phyloP scores from a whole-genome alignment of 352 stramenopile species.

The Achlya hypogyna region DNA sequence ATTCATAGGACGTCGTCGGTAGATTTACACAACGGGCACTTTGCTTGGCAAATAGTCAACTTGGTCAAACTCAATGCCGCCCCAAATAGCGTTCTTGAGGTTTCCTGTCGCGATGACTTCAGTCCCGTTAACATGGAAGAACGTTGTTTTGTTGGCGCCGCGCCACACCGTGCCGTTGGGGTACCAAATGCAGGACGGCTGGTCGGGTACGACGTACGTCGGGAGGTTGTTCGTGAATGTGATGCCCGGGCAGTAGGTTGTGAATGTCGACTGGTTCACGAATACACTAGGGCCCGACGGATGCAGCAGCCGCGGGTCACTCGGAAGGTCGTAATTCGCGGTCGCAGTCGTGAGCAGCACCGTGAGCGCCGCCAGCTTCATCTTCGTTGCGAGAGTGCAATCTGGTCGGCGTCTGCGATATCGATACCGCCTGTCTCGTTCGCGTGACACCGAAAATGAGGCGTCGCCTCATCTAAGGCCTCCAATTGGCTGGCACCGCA shows the following conservation, averaged over 20 bases:
- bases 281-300: too few relatives aligned
- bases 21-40: neutral
- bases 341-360: neutral
- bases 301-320: neutral
- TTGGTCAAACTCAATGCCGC: conserved; percentile 1
- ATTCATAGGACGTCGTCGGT: neutral
- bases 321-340: neutral
- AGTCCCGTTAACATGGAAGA: neutral
- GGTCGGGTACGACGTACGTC: neutral
- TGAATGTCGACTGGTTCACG: conserved; percentile 7
- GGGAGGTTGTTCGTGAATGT: neutral
- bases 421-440: neutral
- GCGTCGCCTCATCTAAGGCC: too few relatives aligned
- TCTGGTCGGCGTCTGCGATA: neutral
- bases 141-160: conserved; percentile 11
- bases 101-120: neutral
- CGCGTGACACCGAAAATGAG: too few relatives aligned
- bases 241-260: neutral
- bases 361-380: neutral
- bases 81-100: conserved; percentile 16
- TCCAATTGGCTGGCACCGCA: too few relatives aligned
- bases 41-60: conserved; percentile 4
- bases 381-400: neutral
- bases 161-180: conserved; percentile 20
- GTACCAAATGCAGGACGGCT: conserved; percentile 10